These are phyloP conservation scores for Alternaria sp. DNA, from an alignment of 2,329 filamentous ascomycete species.

Conservation along the genomic window DNA sequence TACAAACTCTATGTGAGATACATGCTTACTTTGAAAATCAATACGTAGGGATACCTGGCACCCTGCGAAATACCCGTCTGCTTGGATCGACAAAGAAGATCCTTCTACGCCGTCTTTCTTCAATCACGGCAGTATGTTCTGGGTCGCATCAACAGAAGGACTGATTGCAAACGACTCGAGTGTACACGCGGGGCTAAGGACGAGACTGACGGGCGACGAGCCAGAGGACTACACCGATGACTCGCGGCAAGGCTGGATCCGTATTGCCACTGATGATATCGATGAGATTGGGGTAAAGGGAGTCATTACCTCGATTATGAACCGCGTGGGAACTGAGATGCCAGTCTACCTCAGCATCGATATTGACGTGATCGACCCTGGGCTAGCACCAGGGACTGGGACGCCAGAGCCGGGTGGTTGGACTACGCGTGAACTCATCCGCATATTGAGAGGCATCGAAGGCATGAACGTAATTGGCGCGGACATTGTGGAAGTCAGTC, in stretches of 20 bases:
- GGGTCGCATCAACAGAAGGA: slow-evolving; percentile 82
- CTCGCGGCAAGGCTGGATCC: slow-evolving; percentile 75
- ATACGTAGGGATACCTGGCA: slow-evolving; percentile 73
- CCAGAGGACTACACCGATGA: slow-evolving; percentile 76
- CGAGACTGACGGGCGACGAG: slow-evolving; percentile 71
- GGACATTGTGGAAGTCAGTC: slow-evolving; percentile 88
- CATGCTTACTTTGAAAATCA: background rate
- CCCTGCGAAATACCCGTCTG: slow-evolving; percentile 78
- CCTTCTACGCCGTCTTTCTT: slow-evolving; percentile 73
- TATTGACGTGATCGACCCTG: slow-evolving; percentile 82
- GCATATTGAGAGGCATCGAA: slow-evolving; percentile 83
- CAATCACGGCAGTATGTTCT: slow-evolving; percentile 92
- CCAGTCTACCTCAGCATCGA: slow-evolving; percentile 85
- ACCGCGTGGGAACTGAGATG: slow-evolving; percentile 73
- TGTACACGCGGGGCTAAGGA: slow-evolving; percentile 85
- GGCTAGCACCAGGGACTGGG: slow-evolving; percentile 77
- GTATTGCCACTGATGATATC: slow-evolving; percentile 85
- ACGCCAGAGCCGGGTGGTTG: slow-evolving; percentile 91
- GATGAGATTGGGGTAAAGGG: slow-evolving; percentile 80
- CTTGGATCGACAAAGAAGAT: slow-evolving; percentile 67
- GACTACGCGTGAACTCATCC: slow-evolving; percentile 87
- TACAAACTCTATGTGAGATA: background rate
- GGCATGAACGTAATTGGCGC: slow-evolving; percentile 85
- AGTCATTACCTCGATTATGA: slow-evolving; percentile 74
- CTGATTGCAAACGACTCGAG: slow-evolving; percentile 76